phyloP scores from a whole-genome alignment of 768 basidiomycete species.

The Amanita muscaria region DNA sequence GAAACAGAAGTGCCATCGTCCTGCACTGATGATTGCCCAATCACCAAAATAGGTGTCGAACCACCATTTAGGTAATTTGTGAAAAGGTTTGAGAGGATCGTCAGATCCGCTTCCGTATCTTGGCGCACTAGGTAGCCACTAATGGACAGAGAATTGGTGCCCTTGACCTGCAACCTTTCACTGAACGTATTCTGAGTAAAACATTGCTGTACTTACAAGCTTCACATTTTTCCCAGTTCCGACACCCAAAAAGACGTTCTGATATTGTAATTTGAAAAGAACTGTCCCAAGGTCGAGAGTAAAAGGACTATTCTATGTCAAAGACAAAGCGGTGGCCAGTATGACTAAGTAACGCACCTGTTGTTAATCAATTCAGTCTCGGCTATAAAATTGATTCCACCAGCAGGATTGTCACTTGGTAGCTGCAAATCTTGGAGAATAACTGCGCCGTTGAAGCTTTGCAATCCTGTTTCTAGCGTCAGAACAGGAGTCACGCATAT shows the following conservation, averaged over 20 bases:
- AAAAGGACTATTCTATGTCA: constrained; percentile 42
- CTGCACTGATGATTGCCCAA: constrained; percentile 50
- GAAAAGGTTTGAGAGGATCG: constrained; percentile 51
- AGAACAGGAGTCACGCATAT: not conserved
- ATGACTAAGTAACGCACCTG: constrained; percentile 29
- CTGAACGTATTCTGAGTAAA: not conserved
- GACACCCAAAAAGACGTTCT: constrained; percentile 45
- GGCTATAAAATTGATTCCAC: constrained; percentile 60
- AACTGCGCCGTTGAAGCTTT: constrained; percentile 53
- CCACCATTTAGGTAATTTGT: constrained; percentile 65
- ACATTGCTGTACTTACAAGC: constrained; percentile 34
- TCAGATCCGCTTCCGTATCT: constrained; percentile 34
- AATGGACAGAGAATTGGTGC: constrained; percentile 50
- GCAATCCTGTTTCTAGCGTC: constrained; percentile 33
- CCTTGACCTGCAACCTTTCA: constrained; percentile 31
- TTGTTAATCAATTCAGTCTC: constrained; percentile 47
- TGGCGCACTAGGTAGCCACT: constrained; percentile 49
- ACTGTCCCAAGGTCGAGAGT: constrained; percentile 61
- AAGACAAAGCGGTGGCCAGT: not conserved
- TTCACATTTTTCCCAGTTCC: constrained; percentile 43
- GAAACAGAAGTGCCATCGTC: constrained; percentile 46
- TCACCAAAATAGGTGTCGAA: constrained; percentile 47
- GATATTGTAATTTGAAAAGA: constrained; percentile 51
- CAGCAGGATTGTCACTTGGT: constrained; percentile 55
- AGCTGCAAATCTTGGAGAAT: constrained; percentile 49